Evolutionary conservation across 139 green algal species (phyloP), one percentile per base, ranked within the genome.

Genomic region (Pseudopediastrum boryanum): DNA sequence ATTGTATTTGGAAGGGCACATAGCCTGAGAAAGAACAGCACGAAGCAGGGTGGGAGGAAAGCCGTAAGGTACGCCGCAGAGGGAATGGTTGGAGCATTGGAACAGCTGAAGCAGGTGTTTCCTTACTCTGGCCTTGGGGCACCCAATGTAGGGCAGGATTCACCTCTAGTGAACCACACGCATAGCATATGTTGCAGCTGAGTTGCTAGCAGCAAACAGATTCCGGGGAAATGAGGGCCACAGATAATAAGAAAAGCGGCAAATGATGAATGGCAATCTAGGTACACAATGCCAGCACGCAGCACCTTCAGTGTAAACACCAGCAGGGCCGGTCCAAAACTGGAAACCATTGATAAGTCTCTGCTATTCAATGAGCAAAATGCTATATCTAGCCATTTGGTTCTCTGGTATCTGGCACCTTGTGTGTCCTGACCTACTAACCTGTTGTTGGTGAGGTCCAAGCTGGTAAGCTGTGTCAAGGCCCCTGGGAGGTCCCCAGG

Each of bases 381-480:
- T 58, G 48, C 19, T n/a, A 21, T 21, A 58, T n/a, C 48, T 58
- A n/a, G 48, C 48, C 19, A 58, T n/a, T n/a, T n/a, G 48, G 19
- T 58, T 16, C 19, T 21, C 19, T 16, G 21, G 21, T 16, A 16
- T 16, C 48, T n/a, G 48, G 19, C 21, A 21, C 48, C 19, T 58
- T 58, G 48, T n/a, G n/a, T n/a, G n/a, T n/a, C n/a, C n/a, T n/a
- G n/a, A n/a, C n/a, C n/a, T 48, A 43, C 71, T 78, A 27, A 69
- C 71, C 56, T 42, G 29, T 78, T 78, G 41, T 78, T 39, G 43
- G 52, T 58, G 5, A 69, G 2, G 71, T 78, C 71, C 71, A 78
- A 6, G n/a, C 21, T 13, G 35, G 71, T 71, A 27, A 78, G 54
- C 12, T 36, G n/a, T 9, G 56, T 54, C 41, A 78, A 31, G 12